These are phyloP conservation scores for Penicillium cataractarum DNA, from an alignment of 495 filamentous ascomycete genomes.

Conservation along the genomic window DNA sequence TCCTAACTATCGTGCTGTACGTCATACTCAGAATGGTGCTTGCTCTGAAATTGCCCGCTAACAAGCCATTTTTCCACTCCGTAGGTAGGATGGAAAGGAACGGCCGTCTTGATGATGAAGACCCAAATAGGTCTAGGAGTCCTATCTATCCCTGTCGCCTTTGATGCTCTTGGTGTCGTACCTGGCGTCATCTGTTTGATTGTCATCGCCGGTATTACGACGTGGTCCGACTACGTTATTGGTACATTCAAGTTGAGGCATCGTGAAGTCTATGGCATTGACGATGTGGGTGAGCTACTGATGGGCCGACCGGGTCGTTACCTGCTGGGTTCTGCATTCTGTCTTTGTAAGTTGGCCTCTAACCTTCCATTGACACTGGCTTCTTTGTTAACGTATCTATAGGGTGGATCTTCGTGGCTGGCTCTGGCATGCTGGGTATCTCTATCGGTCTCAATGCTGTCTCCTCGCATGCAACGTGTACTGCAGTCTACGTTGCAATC, in stretches of 20 bases:
- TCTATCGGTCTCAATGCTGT: conserved; percentile 70
- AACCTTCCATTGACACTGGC: background rate
- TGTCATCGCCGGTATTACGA: conserved; percentile 61
- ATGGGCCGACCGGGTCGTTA: conserved; percentile 64
- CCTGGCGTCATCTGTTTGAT: conserved; percentile 54
- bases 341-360: conserved; percentile 31
- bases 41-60: background rate
- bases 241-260: conserved; percentile 70
- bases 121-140: conserved; percentile 62
- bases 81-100: conserved; percentile 42
- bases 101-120: conserved; percentile 46
- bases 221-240: conserved; percentile 74
- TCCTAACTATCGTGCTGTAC: conserved; percentile 27
- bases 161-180: conserved; percentile 64
- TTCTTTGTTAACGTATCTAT: background rate
- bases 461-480: conserved; percentile 65
- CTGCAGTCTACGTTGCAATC: conserved; percentile 48
- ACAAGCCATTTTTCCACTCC: background rate
- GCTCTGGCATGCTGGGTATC: conserved; percentile 63
- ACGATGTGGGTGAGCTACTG: conserved; percentile 67
- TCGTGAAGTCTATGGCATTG: conserved; percentile 67
- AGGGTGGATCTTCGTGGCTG: conserved; percentile 51
- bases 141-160: conserved; percentile 62
- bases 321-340: conserved; percentile 60
- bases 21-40: background rate